Evolutionary conservation across 306 rosid genomes (phyloP).

Genomic region (Bauhinia variegata): DNA sequence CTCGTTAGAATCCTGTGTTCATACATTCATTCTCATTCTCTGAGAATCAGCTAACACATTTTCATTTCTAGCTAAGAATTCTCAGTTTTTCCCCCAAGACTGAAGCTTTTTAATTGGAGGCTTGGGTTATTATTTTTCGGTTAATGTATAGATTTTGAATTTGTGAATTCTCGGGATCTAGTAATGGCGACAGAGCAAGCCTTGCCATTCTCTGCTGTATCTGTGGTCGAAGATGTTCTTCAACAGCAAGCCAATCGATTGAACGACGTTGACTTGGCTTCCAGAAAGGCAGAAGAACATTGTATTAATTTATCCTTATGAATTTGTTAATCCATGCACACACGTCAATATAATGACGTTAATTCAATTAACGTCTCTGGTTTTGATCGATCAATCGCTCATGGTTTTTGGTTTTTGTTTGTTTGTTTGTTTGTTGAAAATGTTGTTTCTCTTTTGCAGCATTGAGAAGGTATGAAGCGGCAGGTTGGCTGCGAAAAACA

Average conservation of each 20-base stretch:
- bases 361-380: too few species aligned
- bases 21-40: constrained; percentile 33
- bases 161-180: constrained; percentile 22
- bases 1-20: constrained; percentile 33
- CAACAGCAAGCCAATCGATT: constrained; percentile 52
- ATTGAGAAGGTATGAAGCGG: constrained; percentile 87
- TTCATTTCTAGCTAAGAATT: not conserved
- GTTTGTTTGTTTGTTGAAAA: not conserved
- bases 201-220: constrained; percentile 65
- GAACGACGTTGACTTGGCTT: constrained; percentile 49
- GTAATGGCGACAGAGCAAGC: constrained; percentile 64
- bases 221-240: constrained; percentile 83
- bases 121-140: constrained; percentile 4
- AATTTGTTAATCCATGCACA: not conserved
- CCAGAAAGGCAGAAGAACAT: constrained; percentile 75
- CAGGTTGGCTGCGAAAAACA: constrained; percentile 75
- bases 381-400: too few species aligned
- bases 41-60: constrained; percentile 13
- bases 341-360: too few species aligned
- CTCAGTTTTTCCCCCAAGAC: constrained; percentile 15
- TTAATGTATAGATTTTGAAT: constrained; percentile 31
- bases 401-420: too few species aligned
- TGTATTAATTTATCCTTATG: constrained; percentile 44
- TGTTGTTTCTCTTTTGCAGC: constrained; percentile 54
- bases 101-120: constrained; percentile 12